Evolutionary conservation across 192 early-diverging fungal genomes (phyloP).

Genomic region (Powellomyces hirtus): DNA sequence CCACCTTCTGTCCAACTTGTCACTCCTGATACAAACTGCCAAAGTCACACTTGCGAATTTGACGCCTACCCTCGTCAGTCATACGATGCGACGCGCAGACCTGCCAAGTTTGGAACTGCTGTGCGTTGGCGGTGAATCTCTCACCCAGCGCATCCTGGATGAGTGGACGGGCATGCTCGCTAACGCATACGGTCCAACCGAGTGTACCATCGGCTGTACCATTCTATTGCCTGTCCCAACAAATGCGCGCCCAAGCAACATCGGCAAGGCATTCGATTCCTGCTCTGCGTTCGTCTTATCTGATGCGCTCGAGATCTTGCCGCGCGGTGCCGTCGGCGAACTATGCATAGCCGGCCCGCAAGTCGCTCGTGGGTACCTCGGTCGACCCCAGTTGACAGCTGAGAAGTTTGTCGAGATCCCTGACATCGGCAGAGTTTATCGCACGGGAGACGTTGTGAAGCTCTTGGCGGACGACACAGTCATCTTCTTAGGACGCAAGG

Average conservation of each 20-base stretch:
- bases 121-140: conserved; percentile 9
- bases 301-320: conserved; percentile 12
- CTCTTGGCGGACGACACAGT: conserved; percentile 26
- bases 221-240: not conserved
- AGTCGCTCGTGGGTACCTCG: conserved; percentile 26
- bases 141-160: conserved; percentile 23
- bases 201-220: conserved; percentile 26
- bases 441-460: conserved; percentile 8
- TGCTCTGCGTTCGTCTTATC: conserved; percentile 17
- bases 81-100: not conserved
- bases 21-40: not conserved
- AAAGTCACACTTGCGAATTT: not conserved
- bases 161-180: conserved; percentile 1
- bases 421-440: not conserved
- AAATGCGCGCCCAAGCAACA: conserved; percentile 2
- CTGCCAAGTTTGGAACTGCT: conserved; percentile 12
- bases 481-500: conserved; percentile 30
- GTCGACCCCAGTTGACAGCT: not conserved
- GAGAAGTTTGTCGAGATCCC: conserved; percentile 8
- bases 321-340: conserved; percentile 42
- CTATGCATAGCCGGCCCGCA: conserved; percentile 40
- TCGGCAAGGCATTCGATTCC: conserved; percentile 17
- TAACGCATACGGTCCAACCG: conserved; percentile 32
- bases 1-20: not conserved
- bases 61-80: not conserved